phyloP scores from a whole-genome alignment of 495 filamentous ascomycete species.

The Xylaria intraflava region DNA sequence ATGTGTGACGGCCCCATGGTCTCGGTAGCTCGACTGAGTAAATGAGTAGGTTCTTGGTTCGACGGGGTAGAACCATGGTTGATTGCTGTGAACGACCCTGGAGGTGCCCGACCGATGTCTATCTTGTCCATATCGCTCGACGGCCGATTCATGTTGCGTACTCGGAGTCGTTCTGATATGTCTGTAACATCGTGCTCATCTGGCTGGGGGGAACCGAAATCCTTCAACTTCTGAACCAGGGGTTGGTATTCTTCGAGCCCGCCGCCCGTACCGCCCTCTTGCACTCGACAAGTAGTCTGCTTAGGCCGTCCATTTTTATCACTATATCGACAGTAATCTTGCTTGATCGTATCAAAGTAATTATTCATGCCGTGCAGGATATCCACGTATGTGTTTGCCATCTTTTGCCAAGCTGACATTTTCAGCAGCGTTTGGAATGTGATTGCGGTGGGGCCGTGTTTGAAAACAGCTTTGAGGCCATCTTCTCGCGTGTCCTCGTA shows the following conservation, averaged over 20 bases:
- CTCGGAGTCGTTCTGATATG: slow-evolving; percentile 12
- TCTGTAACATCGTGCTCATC: slow-evolving; percentile 25
- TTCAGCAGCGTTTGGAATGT: slow-evolving; percentile 41
- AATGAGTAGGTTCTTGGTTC: slow-evolving; percentile 8
- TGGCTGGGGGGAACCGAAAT: slow-evolving; percentile 34
- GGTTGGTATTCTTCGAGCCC: slow-evolving; percentile 67
- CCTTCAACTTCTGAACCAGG: slow-evolving; percentile 28
- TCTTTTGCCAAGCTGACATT: slow-evolving; percentile 60
- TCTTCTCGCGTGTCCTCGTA: slow-evolving; percentile 19
- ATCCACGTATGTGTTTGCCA: slow-evolving; percentile 64
- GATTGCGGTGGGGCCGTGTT: slow-evolving; percentile 32
- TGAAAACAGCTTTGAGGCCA: slow-evolving; percentile 29
- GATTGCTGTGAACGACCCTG: slow-evolving; percentile 46
- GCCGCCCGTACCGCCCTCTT: slow-evolving; percentile 49
- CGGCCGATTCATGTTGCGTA: slow-evolving; percentile 19
- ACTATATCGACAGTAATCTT: slow-evolving; percentile 43
- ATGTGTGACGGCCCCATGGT: slow-evolving; percentile 11
- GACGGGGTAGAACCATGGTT: slow-evolving; percentile 31
- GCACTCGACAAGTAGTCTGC: slow-evolving; percentile 22
- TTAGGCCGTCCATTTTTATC: slow-evolving; percentile 17
- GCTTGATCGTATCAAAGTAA: slow-evolving; percentile 60
- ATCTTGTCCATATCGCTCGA: slow-evolving; percentile 17
- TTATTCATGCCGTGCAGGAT: slow-evolving; percentile 61
- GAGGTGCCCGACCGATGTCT: slow-evolving; percentile 12
- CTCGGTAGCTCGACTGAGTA: slow-evolving; percentile 8